Percentiles rank a stretch among this genome's conserved stretches.
Conservation (phyloP, 805 yeast genomes). For the Debaryomyces castellii region DNA sequence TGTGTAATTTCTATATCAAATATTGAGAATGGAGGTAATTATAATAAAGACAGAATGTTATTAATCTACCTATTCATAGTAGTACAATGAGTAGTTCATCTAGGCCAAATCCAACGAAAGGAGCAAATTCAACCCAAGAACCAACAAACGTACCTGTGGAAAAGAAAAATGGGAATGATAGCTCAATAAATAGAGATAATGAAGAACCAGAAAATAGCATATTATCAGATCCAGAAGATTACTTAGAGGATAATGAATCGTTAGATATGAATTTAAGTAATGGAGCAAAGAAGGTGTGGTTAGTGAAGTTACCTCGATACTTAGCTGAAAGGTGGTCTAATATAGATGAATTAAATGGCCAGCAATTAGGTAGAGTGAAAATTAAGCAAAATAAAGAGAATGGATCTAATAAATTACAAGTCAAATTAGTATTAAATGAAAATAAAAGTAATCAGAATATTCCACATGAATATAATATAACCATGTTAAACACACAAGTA, state of each 20-base stretch:
- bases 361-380: constrained; percentile 76
- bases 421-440: constrained; percentile 55
- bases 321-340: constrained; percentile 80
- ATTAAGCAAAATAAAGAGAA: constrained; percentile 50
- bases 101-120: constrained; percentile 6
- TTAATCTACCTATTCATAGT: neutral
- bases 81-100: constrained; percentile 7
- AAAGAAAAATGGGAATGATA: constrained; percentile 1
- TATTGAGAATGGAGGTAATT: too few species aligned
- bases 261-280: constrained; percentile 70
- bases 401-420: constrained; percentile 36
- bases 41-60: too few species aligned
- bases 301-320: constrained; percentile 86
- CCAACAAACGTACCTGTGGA: neutral
- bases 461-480: constrained; percentile 83
- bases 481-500: constrained; percentile 74
- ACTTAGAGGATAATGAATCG: constrained; percentile 59
- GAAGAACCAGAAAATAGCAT: constrained; percentile 30
- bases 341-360: constrained; percentile 59
- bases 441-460: constrained; percentile 33
- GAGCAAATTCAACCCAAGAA: neutral
- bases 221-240: constrained; percentile 44
- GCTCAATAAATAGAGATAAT: constrained; percentile 2
- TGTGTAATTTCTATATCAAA: constrained; percentile 1
- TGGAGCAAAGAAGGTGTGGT: constrained; percentile 79